Conservation (phyloP, 2,329 filamentous ascomycete genomes). For the Lizonia empirigonia region DNA sequence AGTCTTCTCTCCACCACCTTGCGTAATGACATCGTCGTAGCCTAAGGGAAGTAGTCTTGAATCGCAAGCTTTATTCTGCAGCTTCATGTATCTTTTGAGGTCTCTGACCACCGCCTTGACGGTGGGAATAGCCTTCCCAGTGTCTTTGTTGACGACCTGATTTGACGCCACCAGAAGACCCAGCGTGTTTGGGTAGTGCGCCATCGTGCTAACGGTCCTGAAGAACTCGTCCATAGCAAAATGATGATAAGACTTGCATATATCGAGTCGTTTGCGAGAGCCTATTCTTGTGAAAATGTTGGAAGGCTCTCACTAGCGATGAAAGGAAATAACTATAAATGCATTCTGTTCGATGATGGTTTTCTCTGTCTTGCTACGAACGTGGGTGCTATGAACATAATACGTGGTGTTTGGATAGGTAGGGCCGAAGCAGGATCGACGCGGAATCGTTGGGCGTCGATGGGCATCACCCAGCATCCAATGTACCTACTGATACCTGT, state of each 20-base stretch:
- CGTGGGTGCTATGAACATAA: too few relatives aligned
- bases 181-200: conserved; percentile 15
- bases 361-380: too few relatives aligned
- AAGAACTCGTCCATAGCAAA: conserved; percentile 6
- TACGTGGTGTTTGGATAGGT: too few relatives aligned
- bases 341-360: too few relatives aligned
- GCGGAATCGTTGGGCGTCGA: too few relatives aligned
- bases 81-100: conserved; percentile 16
- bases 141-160: conserved; percentile 3
- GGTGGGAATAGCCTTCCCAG: conserved; percentile 1
- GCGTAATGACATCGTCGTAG: conserved; percentile 7
- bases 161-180: conserved; percentile 7
- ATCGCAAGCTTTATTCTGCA: conserved; percentile 1
- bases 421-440: too few relatives aligned
- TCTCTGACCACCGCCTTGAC: conserved; percentile 18
- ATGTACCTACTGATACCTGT: too few relatives aligned
- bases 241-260: conserved; percentile 13
- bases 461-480: too few relatives aligned
- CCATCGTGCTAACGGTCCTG: conserved; percentile 12
- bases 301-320: too few relatives aligned
- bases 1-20: conserved; percentile 1
- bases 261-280: conserved; percentile 13
- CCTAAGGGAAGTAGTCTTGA: conserved; percentile 12
- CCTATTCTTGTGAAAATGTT: too few relatives aligned
- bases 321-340: too few relatives aligned